phyloP scores from a whole-genome alignment of 1,284 basidiomycete genomes.

The Apiotrichum veenhuisii region DNA sequence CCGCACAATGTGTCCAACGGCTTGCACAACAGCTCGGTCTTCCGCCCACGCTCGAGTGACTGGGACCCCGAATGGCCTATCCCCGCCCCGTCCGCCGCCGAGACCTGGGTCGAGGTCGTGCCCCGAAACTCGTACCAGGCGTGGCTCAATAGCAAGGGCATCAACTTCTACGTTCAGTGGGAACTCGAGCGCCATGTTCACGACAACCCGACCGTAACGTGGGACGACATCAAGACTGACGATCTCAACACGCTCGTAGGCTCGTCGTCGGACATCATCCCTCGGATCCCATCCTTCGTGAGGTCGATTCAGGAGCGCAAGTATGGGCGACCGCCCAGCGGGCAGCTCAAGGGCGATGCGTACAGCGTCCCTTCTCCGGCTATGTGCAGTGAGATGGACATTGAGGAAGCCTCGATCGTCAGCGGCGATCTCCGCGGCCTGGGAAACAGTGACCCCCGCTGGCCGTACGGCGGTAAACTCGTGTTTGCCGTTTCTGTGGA shows the following conservation, averaged over 20 bases:
- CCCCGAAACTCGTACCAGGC: constrained; percentile 22
- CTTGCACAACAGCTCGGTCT: too few relatives aligned
- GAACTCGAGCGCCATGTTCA: constrained; percentile 26
- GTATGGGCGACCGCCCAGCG: background rate
- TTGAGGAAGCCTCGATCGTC: constrained; percentile 28
- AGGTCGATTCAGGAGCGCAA: background rate
- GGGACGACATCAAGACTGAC: constrained; percentile 19
- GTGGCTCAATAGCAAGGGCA: constrained; percentile 11
- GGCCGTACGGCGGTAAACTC: constrained; percentile 34
- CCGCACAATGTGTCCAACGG: too few relatives aligned
- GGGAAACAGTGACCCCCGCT: constrained; percentile 13
- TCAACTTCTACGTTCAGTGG: constrained; percentile 35
- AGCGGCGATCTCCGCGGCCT: constrained; percentile 8
- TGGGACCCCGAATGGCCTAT: background rate
- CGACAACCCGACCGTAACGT: constrained; percentile 1
- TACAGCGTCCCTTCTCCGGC: background rate
- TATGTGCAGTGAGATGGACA: constrained; percentile 15
- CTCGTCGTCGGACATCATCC: constrained; percentile 6
- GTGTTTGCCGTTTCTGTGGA: constrained; percentile 19
- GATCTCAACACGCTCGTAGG: constrained; percentile 24
- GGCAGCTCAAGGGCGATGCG: background rate
- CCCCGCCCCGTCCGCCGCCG: background rate
- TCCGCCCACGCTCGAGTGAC: too few relatives aligned
- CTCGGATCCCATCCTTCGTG: constrained; percentile 1
- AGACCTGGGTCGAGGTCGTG: constrained; percentile 15